Evolutionary conservation across 2,329 filamentous ascomycete genomes (phyloP), one percentile per base, ranked within the genome.

Genomic region (Paecilomyces variotii): DNA sequence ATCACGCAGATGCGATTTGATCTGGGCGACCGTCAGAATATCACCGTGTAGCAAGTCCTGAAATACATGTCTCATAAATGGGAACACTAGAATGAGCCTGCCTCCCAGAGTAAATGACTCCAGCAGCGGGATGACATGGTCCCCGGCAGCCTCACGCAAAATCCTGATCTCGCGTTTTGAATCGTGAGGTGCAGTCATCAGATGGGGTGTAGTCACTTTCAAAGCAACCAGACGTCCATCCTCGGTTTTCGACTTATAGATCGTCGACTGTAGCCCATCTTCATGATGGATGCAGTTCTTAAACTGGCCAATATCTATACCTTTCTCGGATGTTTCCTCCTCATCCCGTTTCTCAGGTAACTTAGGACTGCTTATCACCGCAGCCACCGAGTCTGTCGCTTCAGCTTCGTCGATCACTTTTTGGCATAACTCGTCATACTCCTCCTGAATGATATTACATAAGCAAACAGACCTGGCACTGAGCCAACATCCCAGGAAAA

Each of bases 171-270:
- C 94, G 51, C 90, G 86, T 53, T 82, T 78, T 1, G 91, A 88
- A 70, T 95, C 87, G 74, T 99, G 94, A 9, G 94, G 94, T 59
- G 89, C 86, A 39, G 86, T 82, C 75, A 88, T 85, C 57, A 82
- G 79, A 39, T 86, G 86, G 32, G 90, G 87, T 28, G 85, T 86
- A 35, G 94, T 96, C 60, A 97, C 86, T 71, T 99, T 99, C 54
- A 99, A 78, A 1, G 93, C 94, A 4, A 87, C 79, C 10, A 83
- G 63, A 63, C 70, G 63, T 61, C 76, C 71, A 32, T 73, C 67
- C 2, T 73, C 68, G n/a, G 66, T 63, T 34, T 78, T 76, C 49
- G 86, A 86, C 65, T 87, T 87, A 76, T 92, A 97, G 55, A 99
- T 86, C 57, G 87, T 84, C 19, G 93, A 94, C 61, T 91, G 94